Evolutionary conservation across 768 basidiomycete species (phyloP).

Genomic region (Boletus speciosus): DNA sequence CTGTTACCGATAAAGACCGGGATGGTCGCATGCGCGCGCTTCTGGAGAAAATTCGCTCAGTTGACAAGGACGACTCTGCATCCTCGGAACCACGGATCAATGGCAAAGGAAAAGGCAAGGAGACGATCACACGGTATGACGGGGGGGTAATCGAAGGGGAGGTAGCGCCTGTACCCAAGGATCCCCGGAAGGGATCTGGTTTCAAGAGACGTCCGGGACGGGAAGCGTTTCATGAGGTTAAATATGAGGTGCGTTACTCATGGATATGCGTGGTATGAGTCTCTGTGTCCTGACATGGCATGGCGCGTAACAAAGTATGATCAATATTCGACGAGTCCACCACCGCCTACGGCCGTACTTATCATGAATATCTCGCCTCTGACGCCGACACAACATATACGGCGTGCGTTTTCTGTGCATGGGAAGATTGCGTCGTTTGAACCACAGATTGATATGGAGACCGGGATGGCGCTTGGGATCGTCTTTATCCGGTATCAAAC

Average conservation of each 20-base stretch:
- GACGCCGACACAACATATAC: slow-evolving; percentile 61
- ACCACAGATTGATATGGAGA: slow-evolving; percentile 71
- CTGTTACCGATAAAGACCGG: slow-evolving; percentile 45
- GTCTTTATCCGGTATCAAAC: slow-evolving; percentile 65
- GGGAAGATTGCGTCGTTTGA: slow-evolving; percentile 69
- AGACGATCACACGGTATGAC: slow-evolving; percentile 49
- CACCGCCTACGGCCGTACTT: slow-evolving; percentile 73
- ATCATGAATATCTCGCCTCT: slow-evolving; percentile 69
- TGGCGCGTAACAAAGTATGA: slow-evolving; percentile 56
- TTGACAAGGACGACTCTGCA: slow-evolving; percentile 27
- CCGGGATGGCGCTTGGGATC: slow-evolving; percentile 82
- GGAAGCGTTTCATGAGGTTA: slow-evolving; percentile 41
- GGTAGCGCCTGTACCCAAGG: slow-evolving; percentile 39
- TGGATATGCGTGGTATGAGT: background rate
- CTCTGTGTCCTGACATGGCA: background rate
- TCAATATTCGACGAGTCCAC: slow-evolving; percentile 61
- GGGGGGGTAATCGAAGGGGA: slow-evolving; percentile 52
- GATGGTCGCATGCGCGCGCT: slow-evolving; percentile 39
- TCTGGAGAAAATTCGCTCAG: slow-evolving; percentile 39
- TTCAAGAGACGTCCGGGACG: slow-evolving; percentile 33
- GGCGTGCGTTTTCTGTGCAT: slow-evolving; percentile 58
- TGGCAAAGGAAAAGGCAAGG: slow-evolving; percentile 65
- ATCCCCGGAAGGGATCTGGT: slow-evolving; percentile 52
- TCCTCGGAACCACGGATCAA: slow-evolving; percentile 42
- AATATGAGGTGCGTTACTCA: slow-evolving; percentile 52